Evolutionary conservation across 1,139 yeast genomes (phyloP).

Genomic region (Kluyveromyces sp.): DNA sequence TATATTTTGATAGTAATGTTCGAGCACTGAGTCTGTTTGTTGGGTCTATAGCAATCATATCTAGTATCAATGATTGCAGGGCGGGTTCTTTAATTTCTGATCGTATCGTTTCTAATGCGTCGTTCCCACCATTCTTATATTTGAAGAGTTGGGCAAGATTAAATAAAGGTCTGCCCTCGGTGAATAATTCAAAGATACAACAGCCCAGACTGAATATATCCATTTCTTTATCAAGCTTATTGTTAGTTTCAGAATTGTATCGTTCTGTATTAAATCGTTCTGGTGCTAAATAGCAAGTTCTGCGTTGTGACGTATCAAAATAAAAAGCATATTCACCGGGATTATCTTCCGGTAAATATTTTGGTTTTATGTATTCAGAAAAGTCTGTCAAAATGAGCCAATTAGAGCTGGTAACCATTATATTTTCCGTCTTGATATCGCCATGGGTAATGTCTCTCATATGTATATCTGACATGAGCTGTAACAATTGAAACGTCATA

Average conservation of each 20-base stretch:
- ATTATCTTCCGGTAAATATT: conserved; percentile 80
- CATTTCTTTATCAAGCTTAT: conserved; percentile 55
- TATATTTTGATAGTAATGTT: conserved; percentile 44
- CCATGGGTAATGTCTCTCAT: conserved; percentile 64
- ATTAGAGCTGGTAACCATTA: conserved; percentile 80
- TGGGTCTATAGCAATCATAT: conserved; percentile 63
- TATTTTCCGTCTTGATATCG: conserved; percentile 84
- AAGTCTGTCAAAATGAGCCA: conserved; percentile 83
- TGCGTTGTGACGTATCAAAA: conserved; percentile 81
- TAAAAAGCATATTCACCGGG: conserved; percentile 91
- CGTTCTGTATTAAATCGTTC: conserved; percentile 55
- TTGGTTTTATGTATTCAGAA: conserved; percentile 71
- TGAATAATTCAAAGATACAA: conserved; percentile 79
- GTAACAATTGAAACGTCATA: conserved; percentile 71
- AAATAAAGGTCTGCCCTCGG: conserved; percentile 82
- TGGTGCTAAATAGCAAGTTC: conserved; percentile 90
- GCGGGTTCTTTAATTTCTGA: conserved; percentile 43
- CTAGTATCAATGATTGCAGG: conserved; percentile 46
- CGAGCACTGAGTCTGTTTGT: conserved; percentile 47
- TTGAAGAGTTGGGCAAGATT: conserved; percentile 81
- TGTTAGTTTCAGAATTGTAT: conserved; percentile 26
- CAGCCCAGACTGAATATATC: conserved; percentile 91
- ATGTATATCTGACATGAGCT: conserved; percentile 59
- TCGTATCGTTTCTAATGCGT: conserved; percentile 43
- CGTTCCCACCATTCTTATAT: conserved; percentile 61